Percentiles rank a stretch among this genome's conserved stretches.
Conservation (phyloP, 495 filamentous ascomycete genomes). For the Entonaema liquescens region DNA sequence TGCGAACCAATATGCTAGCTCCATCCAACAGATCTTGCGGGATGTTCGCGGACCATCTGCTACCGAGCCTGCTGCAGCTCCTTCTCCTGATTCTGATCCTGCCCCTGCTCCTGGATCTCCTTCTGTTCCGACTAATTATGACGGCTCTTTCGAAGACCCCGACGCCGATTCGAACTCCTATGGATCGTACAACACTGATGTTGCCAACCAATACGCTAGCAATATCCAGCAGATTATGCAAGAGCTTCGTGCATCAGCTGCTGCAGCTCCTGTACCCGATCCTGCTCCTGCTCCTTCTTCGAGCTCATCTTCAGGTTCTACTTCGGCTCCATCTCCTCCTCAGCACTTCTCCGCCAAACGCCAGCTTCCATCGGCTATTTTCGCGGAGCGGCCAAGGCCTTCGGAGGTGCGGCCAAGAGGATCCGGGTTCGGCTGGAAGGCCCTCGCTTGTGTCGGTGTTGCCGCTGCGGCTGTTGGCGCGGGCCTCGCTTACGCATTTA, state of each 20-base stretch:
- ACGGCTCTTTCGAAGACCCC: neutral
- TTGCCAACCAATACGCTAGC: neutral
- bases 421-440: conserved; percentile 35
- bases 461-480: conserved; percentile 29
- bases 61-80: neutral
- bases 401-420: neutral
- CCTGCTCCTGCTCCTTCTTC: neutral
- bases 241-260: neutral
- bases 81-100: too few relatives aligned
- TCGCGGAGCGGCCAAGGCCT: conserved; percentile 9
- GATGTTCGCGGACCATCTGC: neutral
- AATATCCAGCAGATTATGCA: neutral
- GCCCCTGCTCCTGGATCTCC: too few relatives aligned
- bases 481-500: conserved; percentile 34
- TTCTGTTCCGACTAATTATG: too few relatives aligned
- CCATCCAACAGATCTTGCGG: neutral
- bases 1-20: neutral
- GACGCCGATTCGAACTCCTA: neutral
- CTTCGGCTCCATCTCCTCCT: neutral
- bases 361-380: conserved; percentile 23
- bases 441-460: conserved; percentile 33
- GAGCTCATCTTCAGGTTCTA: neutral
- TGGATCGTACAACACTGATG: neutral
- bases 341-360: conserved; percentile 19
- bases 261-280: neutral